These are phyloP conservation scores for Polytrichum commune DNA, from an alignment of 225 moss, liverwort and hornwort species.

Conservation along the genomic window DNA sequence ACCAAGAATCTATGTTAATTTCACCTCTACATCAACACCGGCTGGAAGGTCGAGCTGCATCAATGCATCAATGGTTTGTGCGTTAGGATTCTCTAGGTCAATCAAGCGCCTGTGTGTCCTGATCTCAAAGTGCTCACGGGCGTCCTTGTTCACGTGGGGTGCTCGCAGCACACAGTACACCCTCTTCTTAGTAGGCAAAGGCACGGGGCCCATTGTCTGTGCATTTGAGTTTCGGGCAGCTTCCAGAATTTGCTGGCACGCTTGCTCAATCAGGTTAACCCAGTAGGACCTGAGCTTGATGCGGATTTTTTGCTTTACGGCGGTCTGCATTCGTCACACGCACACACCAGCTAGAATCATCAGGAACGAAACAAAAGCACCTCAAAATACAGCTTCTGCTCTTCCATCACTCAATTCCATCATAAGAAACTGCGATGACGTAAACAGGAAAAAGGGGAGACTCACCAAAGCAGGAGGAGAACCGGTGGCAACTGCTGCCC, in stretches of 20 bases:
- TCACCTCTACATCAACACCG: conserved; percentile 67
- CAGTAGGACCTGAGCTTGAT: conserved; percentile 93
- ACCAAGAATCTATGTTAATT: conserved; percentile 31
- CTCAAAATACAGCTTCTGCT: too few relatives aligned
- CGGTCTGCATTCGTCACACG: conserved; percentile 27
- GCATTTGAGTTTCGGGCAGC: conserved; percentile 81
- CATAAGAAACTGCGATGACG: too few relatives aligned
- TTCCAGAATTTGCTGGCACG: conserved; percentile 91
- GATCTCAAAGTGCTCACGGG: conserved; percentile 74
- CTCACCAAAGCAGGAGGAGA: conserved; percentile 12
- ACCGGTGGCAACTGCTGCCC: conserved; percentile 11
- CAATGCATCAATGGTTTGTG: conserved; percentile 91
- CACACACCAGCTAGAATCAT: background rate
- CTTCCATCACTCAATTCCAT: too few relatives aligned
- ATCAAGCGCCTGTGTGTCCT: conserved; percentile 90
- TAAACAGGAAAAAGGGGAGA: background rate
- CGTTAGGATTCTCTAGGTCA: conserved; percentile 91
- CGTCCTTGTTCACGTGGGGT: conserved; percentile 92
- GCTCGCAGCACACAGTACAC: conserved; percentile 83
- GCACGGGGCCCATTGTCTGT: conserved; percentile 92
- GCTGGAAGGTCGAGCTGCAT: conserved; percentile 97
- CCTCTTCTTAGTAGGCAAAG: conserved; percentile 86
- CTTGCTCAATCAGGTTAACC: conserved; percentile 81
- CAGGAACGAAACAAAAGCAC: background rate
- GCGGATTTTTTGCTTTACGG: conserved; percentile 86